Evolutionary conservation across 179 eudicot genomes (phyloP), one percentile per base, ranked within the genome.

Genomic region (Camellia oleifera): DNA sequence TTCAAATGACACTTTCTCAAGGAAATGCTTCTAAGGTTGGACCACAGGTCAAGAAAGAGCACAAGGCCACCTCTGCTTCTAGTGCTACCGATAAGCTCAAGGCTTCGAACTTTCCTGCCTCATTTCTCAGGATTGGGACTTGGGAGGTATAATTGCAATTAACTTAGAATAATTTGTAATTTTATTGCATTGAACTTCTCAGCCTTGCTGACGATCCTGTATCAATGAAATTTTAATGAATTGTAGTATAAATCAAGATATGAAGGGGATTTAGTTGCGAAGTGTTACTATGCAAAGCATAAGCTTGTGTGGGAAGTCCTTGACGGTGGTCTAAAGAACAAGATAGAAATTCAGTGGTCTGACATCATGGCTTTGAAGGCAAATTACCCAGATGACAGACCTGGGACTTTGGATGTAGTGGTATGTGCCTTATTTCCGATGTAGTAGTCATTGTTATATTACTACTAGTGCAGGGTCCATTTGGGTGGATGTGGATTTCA

Each of bases 261-360:
- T 65, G 98, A 95, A 85, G 98, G 97, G 1, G 98, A 95, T 76
- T 84, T 95, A 73, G 98, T 95, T 71, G 98, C 92, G 0, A 95
- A 95, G 89, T 95, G 97, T 85, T 93, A 95, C 64, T 93, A 92
- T 88, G 98, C 98, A 0, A 95, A 95, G 92, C 98, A 95, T 82
- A 93, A 95, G 87, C 93, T 95, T 65, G 97, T 93, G 6, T 95
- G 98, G 98, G 97, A 95, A 84, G 97, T 95, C 82, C 95, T 93
- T 68, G 98, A 93, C 80, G 97, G 97, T 60, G 98, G 97, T 44
- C 88, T 92, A 48, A 93, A 93, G 90, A 95, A 93, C 86, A 93
- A 93, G 91, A 88, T 93, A 64, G 98, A 93, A 85, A 91, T 95
- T 84, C 98, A 92, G 85, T 95, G 98, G 98, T 93, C 98, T 65